phyloP scores from a whole-genome alignment of 1,284 basidiomycete species.

The Ceratorhiza oryzae-sativae region DNA sequence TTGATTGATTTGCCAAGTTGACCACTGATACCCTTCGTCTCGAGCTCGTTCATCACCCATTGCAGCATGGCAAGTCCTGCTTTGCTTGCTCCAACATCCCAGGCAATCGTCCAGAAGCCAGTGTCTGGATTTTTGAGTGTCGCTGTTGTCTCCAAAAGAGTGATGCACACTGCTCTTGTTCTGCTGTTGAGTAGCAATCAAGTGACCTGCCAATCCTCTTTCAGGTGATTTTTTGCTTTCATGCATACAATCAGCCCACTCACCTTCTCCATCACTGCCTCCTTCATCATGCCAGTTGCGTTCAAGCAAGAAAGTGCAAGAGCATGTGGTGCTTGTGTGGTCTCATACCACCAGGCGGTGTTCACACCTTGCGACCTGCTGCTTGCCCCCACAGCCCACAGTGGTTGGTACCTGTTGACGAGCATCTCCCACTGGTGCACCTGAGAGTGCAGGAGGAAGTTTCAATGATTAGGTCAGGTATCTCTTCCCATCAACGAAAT shows the following conservation, averaged over 20 bases:
- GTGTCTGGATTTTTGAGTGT: neutral
- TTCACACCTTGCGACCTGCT: neutral
- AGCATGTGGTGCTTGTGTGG: neutral
- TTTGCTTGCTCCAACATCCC: neutral
- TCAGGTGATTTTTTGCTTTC: neutral
- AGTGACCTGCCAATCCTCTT: neutral
- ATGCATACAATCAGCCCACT: neutral
- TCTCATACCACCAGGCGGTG: neutral
- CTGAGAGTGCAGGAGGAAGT: no score
- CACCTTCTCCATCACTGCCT: neutral
- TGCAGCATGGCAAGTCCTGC: neutral
- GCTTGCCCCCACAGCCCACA: neutral
- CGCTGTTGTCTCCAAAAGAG: no score
- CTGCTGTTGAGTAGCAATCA: neutral
- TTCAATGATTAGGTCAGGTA: no score
- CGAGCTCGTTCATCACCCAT: neutral
- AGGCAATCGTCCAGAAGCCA: neutral
- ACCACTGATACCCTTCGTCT: neutral
- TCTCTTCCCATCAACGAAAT: no score
- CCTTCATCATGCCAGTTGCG: neutral
- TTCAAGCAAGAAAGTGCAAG: neutral
- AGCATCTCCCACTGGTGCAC: neutral
- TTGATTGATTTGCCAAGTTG: no score
- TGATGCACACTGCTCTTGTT: neutral
- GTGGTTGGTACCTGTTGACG: neutral